These are phyloP conservation scores for Hevea brasiliensis DNA, from an alignment of 345 rosid species.

Conservation along the genomic window DNA sequence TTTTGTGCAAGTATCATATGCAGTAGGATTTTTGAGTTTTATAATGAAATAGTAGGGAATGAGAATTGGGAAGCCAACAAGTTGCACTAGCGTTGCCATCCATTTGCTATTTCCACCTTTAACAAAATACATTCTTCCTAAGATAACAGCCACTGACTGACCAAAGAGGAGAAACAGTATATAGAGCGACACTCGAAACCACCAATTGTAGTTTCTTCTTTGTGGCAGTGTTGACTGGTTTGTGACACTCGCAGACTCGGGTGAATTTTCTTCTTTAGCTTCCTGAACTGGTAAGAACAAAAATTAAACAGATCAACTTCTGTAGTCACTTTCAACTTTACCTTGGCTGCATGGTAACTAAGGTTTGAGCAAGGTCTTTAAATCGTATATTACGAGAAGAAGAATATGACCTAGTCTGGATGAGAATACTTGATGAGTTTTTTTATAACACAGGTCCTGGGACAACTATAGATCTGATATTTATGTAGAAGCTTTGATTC, in stretches of 20 bases:
- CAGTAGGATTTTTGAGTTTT: background rate
- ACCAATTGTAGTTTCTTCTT: conserved; percentile 10
- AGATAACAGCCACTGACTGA: conserved; percentile 14
- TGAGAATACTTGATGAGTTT: no score
- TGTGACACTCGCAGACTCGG: background rate
- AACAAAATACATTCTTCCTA: conserved; percentile 23
- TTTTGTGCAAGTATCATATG: background rate
- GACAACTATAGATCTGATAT: no score
- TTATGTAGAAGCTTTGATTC: no score
- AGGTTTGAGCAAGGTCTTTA: no score
- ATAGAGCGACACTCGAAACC: conserved; percentile 12
- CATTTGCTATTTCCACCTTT: conserved; percentile 39
- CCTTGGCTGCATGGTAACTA: no score
- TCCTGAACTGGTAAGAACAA: conserved; percentile 24
- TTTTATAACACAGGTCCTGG: no score
- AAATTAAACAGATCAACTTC: background rate
- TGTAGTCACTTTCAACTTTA: no score
- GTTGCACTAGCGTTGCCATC: conserved; percentile 38
- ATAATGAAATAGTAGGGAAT: conserved; percentile 20
- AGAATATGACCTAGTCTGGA: no score
- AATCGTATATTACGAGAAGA: no score
- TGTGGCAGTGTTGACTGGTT: background rate
- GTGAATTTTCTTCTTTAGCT: conserved; percentile 11
- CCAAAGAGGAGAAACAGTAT: conserved; percentile 14
- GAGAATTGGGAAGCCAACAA: conserved; percentile 38